Base-by-base conservation (phyloP, 2,329 filamentous ascomycete species). In the Acrocalymma vagum region DNA sequence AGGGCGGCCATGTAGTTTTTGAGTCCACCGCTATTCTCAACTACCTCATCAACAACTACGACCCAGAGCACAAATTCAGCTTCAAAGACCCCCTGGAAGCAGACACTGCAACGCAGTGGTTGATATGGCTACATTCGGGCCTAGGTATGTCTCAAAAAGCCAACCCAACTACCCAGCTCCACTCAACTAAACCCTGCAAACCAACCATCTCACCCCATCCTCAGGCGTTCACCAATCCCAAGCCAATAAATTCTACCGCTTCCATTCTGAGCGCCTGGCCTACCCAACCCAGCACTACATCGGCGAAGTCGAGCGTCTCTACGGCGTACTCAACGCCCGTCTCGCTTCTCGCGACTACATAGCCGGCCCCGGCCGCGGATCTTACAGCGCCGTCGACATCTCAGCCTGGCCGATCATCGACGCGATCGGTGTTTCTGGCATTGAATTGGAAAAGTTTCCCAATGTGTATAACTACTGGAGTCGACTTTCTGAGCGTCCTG, bases 51-150 rank as follows among this genome's bases (percentile, higher is more conserved):
- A 53, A 69, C 13, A 54, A 70, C 38, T 71, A 72, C 45, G 70
- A 72, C 40, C 60, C 62, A 2, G 62, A 72, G 14, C 47, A 68
- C 44, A 64, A 63, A 24, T 67, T 72, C 46, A 61, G 53, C 10
- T 72, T 72, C 55, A 58, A 53, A 15, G 72, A 77, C 23, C 57
- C 65, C 32, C 65, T 72, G 29, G 69, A 77, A 51, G 39, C 69
- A 22, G 61, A 59, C 11, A 42, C 60, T n/a, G 70, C 67, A 23
- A 78, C 81, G 69, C 75, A 79, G 54, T 86, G 82, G 83, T 72
- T 82, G 35, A 76, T 77, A 16, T 85, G 81, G 79, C 67, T 67
- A 51, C 38, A 42, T 21, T 25, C 28, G 6, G 40, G 41, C 3
- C 4, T 38, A 15, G 29, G 42, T 45, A 35, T n/a, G 42, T 23